These are phyloP conservation scores for Termitomyces titanicus DNA, from an alignment of 768 basidiomycete genomes.

Conservation along the genomic window DNA sequence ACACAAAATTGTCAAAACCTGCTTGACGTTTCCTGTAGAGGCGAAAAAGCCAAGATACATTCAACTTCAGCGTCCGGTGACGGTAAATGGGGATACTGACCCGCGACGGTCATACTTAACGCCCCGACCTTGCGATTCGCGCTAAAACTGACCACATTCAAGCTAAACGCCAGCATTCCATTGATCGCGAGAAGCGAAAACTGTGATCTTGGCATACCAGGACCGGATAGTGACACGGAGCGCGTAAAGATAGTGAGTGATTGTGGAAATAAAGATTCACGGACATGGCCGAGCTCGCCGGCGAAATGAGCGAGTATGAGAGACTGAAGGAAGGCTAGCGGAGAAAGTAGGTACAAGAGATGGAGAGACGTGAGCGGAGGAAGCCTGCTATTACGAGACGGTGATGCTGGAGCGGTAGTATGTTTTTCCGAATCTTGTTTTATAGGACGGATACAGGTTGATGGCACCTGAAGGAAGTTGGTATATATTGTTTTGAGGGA, in stretches of 20 bases:
- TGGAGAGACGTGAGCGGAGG: slow-evolving; percentile 60
- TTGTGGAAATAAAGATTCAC: slow-evolving; percentile 23
- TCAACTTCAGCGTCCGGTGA: background rate
- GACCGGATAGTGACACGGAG: slow-evolving; percentile 33
- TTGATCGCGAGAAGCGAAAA: slow-evolving; percentile 65
- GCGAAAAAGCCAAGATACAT: background rate
- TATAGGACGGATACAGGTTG: slow-evolving; percentile 1
- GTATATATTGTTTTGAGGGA: slow-evolving; percentile 93
- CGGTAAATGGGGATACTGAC: slow-evolving; percentile 34
- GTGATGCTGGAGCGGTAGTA: background rate
- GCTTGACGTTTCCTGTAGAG: slow-evolving; percentile 79
- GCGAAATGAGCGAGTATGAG: slow-evolving; percentile 69
- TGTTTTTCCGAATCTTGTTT: background rate
- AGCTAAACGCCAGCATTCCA: slow-evolving; percentile 83
- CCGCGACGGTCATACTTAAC: slow-evolving; percentile 87
- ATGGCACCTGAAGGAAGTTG: slow-evolving; percentile 65
- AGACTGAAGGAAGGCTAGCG: slow-evolving; percentile 88
- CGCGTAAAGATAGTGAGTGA: background rate
- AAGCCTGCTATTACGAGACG: slow-evolving; percentile 9
- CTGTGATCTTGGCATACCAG: slow-evolving; percentile 29
- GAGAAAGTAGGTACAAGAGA: slow-evolving; percentile 85
- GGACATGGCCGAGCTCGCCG: slow-evolving; percentile 74
- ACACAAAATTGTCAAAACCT: slow-evolving; percentile 83
- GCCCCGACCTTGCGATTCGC: slow-evolving; percentile 93
- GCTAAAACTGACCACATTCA: slow-evolving; percentile 93